Conservation (phyloP, 345 rosid species). For the Eucalyptus viminalis region DNA sequence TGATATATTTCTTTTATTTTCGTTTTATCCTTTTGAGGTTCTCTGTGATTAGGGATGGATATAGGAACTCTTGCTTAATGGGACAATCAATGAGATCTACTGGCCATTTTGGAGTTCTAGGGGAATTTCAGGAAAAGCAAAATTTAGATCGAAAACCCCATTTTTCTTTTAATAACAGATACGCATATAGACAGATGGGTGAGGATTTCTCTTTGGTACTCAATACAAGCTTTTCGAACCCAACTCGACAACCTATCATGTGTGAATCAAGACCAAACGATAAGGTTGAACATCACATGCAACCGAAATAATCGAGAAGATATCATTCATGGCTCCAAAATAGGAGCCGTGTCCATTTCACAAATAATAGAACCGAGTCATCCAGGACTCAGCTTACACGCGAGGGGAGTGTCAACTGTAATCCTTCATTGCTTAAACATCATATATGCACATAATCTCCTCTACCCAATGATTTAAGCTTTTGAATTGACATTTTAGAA, state of each 20-base stretch:
- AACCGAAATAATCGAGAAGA: neutral
- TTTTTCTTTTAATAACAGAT: neutral
- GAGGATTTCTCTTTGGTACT: neutral
- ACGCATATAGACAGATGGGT: neutral
- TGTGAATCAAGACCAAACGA: neutral
- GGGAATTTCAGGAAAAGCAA: neutral
- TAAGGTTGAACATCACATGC: neutral
- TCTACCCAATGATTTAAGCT: neutral
- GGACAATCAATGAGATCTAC: neutral
- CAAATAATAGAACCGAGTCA: neutral
- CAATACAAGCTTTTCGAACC: neutral
- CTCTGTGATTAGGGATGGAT: neutral
- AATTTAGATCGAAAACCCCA: neutral
- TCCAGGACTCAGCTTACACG: neutral
- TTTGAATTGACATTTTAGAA: neutral
- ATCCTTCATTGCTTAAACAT: neutral
- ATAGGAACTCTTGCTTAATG: neutral
- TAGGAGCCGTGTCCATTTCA: neutral
- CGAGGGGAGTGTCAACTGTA: neutral
- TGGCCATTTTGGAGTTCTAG: neutral
- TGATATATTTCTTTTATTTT: neutral
- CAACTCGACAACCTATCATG: neutral
- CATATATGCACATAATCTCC: neutral
- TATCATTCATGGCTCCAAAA: neutral
- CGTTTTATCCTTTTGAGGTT: neutral